Percentiles rank a stretch among this genome's conserved stretches.
Evolutionary conservation across 2,329 filamentous ascomycete species (phyloP).

Genomic region (Aspergillus nomiae): DNA sequence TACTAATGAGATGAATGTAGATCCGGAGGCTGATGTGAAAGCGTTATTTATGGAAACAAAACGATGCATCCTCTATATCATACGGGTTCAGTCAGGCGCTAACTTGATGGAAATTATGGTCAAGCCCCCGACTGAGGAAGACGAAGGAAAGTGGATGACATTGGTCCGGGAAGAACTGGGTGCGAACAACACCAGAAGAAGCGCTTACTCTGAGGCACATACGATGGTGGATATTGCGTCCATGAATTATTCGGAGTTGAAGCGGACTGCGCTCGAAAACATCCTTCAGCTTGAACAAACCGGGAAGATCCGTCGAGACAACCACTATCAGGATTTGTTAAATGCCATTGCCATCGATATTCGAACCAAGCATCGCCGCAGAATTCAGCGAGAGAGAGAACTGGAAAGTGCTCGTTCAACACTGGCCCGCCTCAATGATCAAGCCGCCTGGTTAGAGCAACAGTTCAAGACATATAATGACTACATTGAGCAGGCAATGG

Average conservation of each 20-base stretch:
- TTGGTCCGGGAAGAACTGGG: conserved; percentile 81
- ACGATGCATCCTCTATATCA: conserved; percentile 94
- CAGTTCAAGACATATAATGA: conserved; percentile 98
- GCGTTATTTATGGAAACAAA: conserved; percentile 98
- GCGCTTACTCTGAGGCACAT: conserved; percentile 87
- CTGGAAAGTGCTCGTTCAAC: conserved; percentile 64
- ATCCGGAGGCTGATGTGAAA: conserved; percentile 90
- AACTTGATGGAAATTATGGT: conserved; percentile 96
- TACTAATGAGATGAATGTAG: conserved; percentile 42
- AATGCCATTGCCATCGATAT: conserved; percentile 97
- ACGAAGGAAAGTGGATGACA: conserved; percentile 83
- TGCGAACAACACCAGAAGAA: conserved; percentile 67
- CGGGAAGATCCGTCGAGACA: conserved; percentile 81
- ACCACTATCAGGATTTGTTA: conserved; percentile 95
- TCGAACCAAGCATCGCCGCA: conserved; percentile 89
- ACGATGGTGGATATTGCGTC: conserved; percentile 82
- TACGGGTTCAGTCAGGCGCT: conserved; percentile 86
- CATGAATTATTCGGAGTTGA: conserved; percentile 89
- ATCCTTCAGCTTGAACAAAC: conserved; percentile 84
- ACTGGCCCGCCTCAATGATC: conserved; percentile 50
- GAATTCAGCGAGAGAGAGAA: conserved; percentile 89
- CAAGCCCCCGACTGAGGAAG: conserved; percentile 81
- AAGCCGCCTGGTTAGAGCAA: conserved; percentile 89
- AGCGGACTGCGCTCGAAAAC: conserved; percentile 90
- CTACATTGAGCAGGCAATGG: conserved; percentile 98